Evolutionary conservation across 208 protist species (phyloP), one percentile per base, ranked within the genome.

Genomic region (Leishmania aethiopica): DNA sequence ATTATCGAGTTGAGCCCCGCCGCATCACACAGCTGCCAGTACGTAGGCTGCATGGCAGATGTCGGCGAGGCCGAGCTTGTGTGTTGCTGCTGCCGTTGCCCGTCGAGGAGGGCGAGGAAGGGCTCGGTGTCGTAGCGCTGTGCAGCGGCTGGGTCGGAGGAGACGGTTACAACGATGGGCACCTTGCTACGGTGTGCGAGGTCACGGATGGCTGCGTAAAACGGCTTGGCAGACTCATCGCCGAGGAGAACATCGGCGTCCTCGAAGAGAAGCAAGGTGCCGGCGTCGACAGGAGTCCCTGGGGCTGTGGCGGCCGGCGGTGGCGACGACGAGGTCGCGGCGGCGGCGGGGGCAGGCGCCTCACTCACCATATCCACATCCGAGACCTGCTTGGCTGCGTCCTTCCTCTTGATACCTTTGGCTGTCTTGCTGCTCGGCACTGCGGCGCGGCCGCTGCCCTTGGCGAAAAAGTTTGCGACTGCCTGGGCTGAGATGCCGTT

Each of bases 261-360:
- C 67, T 97, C 94, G 85, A 97, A 88, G n/a, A 97, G 87, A 35
- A 97, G 83, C 25, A 97, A 66, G n/a, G 92, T 94, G 71, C 85
- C 55, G 77, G 80, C 42, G 32, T 37, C 70, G 62, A 55, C 69
- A 3, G 77, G 10, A n/a, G 75, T 5, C 19, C 77, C 77, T 13
- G 77, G 37, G 2, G 64, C 25, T 32, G 79, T 35, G 37, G 77
- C n/a, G 42, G 84, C 32, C 1, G 64, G 64, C 13, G n/a, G 51
- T n/a, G 74, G 49, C 3, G 32, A 32, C 11, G 64, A 45, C 51
- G 64, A 17, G 53, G 74, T 28, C 35, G 64, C 15, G 53, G 42
- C 13, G 64, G 28, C 60, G 49, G 71, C 53, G 22, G 66, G 15
- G 47, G 49, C 49, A 72, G 47, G 37, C 13, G 40, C 57, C 35